Evolutionary conservation across 805 yeast genomes (phyloP), one percentile per base, ranked within the genome.

Genomic region (Wickerhamia fluorescens): DNA sequence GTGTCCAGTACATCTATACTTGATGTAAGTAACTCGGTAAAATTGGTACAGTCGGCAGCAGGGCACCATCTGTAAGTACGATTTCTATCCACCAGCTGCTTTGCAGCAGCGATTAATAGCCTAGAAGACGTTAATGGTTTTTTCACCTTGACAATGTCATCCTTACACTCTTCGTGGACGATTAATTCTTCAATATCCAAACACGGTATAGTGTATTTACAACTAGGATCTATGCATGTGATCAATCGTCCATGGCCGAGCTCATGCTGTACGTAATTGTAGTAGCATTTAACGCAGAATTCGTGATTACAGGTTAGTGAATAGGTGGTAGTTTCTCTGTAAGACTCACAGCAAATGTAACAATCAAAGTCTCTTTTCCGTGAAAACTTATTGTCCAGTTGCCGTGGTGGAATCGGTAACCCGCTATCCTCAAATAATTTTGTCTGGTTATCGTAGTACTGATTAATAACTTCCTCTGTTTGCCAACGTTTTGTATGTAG

Each of bases 1-100:
- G 49, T 34, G 7, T 40, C 44, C 2, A 46, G 10, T 24, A 14
- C 20, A 28, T 29, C 33, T 23, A 25, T 28, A 34, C 6, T 33
- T 33, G 3, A 45, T 10, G 10, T 7, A 7, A 23, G 20, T 8
- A 49, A 25, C 34, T 61, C 59, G n/a, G 85, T 66, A 14, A 84
- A 66, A 25, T 68, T 57, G 24, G 67, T 62, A 50, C 96, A 83
- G 47, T 82, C 94, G 0, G 88, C 78, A 1, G 82, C 78, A 0
- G 96, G 95, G 52, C 97, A 88, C 81, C 86, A 78, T 40, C 70
- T 72, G 42, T 67, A 75, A 25, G 63, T 51, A 34, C 71, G 67
- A 26, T 68, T 62, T 10, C 42, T 28, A 13, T 69, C 69, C n/a
- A 79, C 69, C 44, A 66, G 78, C 16, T 62, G 51, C 33, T 61